Evolutionary conservation across 306 rosid species (phyloP).

Genomic region (Crotalaria pallida): DNA sequence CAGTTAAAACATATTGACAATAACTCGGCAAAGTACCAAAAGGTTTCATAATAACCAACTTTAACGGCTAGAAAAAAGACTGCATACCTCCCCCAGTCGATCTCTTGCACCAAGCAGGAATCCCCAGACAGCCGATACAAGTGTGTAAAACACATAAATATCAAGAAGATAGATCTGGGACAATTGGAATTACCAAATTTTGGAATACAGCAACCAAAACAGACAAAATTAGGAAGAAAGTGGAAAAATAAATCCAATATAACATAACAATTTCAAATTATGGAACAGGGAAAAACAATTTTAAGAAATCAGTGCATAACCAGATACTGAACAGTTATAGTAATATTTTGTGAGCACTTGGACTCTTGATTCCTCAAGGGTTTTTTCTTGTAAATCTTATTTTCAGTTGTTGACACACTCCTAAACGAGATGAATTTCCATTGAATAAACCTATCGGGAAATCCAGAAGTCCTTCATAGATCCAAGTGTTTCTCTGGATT

Average conservation of each 20-base stretch:
- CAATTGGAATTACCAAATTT: constrained; percentile 4
- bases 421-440: too few relatives aligned
- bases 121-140: constrained; percentile 72
- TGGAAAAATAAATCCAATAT: background rate
- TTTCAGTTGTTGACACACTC: background rate
- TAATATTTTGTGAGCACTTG: background rate
- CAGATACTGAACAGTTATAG: background rate
- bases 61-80: background rate
- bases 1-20: background rate
- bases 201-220: background rate
- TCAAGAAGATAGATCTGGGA: constrained; percentile 86
- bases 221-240: background rate
- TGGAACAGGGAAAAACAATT: background rate
- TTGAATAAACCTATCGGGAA: too few relatives aligned
- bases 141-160: constrained; percentile 67
- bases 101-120: constrained; percentile 91
- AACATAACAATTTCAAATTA: background rate
- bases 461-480: too few relatives aligned
- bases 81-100: constrained; percentile 83
- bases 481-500: too few relatives aligned
- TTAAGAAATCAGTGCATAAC: background rate
- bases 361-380: background rate
- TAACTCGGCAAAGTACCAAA: background rate
- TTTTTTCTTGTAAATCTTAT: background rate
- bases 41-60: background rate